phyloP scores from a whole-genome alignment of 1,284 basidiomycete species.

The Naganishia liquefaciens region DNA sequence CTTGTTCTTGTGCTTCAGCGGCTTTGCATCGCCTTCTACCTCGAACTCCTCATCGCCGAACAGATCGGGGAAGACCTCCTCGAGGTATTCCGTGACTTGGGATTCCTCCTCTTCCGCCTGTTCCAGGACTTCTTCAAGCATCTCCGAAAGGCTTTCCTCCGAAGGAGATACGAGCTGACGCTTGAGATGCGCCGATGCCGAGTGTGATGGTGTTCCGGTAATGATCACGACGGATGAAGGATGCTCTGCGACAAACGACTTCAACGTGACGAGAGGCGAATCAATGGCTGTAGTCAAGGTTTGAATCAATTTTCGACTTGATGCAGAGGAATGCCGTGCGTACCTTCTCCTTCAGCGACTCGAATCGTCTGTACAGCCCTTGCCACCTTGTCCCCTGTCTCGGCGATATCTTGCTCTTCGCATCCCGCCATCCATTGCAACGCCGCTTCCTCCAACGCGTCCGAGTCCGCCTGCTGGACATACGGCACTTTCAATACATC shows the following conservation, averaged over 20 bases:
- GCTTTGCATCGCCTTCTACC: constrained; percentile 19
- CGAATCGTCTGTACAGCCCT: constrained; percentile 19
- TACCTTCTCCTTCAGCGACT: constrained; percentile 22
- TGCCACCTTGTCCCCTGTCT: constrained; percentile 18
- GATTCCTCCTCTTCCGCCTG: constrained; percentile 18
- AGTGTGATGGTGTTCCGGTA: constrained; percentile 40
- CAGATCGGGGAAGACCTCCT: constrained; percentile 24
- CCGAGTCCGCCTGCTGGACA: constrained; percentile 6
- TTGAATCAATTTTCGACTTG: neutral
- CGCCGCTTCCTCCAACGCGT: constrained; percentile 3
- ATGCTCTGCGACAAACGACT: constrained; percentile 8
- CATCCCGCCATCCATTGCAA: constrained; percentile 11
- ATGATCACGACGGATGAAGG: constrained; percentile 42
- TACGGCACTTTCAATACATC: constrained; percentile 14
- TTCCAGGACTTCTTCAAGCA: constrained; percentile 71
- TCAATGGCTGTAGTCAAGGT: constrained; percentile 1
- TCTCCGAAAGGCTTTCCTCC: constrained; percentile 85
- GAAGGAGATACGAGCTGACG: constrained; percentile 75
- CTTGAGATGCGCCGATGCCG: constrained; percentile 27
- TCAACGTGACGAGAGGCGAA: constrained; percentile 8
- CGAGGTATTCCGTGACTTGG: constrained; percentile 12
- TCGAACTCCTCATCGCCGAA: constrained; percentile 20
- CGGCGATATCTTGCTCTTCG: constrained; percentile 11
- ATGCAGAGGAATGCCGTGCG: neutral
- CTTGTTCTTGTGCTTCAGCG: constrained; percentile 27